Base-by-base conservation (phyloP, 176 grass and related monocot genomes). In the bread wheat (Triticum aestivum) region DNA sequence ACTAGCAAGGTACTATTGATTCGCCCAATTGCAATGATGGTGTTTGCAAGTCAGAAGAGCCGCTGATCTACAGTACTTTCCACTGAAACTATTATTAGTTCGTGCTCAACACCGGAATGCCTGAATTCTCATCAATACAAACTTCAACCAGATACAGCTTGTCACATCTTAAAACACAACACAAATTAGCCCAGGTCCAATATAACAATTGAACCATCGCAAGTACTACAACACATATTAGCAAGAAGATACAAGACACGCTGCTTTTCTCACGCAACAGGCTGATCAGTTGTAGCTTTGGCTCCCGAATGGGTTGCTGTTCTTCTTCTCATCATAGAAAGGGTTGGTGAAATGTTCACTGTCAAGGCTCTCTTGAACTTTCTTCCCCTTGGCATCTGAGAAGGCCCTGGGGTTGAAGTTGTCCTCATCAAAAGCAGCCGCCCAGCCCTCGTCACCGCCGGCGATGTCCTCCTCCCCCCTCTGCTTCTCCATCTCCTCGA, bases 351-450 rank as follows among this genome's bases (percentile, higher is more conserved):
- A 89, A 88, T 79, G 62, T n/a, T 83, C 52, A 23, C 75, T 85
- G 69, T 79, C 84, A 77, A 83, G 65, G 49, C 86, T 88, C 6
- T 54, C 69, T 2, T 80, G 54, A 5, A 67, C 85, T 33, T 11
- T 70, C 26, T 76, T 33, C 73, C 77, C 79, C 70, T 85, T 76
- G 56, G 70, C 32, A 26, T 8, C 35, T 4, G 35, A 65, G 85
- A 54, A 93, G 17, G 73, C 87, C 85, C 94, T 92, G 23, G 89
- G 88, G 79, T 94, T 83, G 70, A 95, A 94, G 80, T 76, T 88
- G 30, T 95, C 93, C 14, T 91, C 96, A 17, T 90, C 90, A 26
- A 95, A 98, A 20, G 86, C 75, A 7, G 88, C 91, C 89, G 88
- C 91, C 91, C 95, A 91, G 59, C 79, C 84, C 39, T 92, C 84